Evolutionary conservation across 257 asterid genomes (phyloP).

Genomic region (Paraleonurus japonicus): DNA sequence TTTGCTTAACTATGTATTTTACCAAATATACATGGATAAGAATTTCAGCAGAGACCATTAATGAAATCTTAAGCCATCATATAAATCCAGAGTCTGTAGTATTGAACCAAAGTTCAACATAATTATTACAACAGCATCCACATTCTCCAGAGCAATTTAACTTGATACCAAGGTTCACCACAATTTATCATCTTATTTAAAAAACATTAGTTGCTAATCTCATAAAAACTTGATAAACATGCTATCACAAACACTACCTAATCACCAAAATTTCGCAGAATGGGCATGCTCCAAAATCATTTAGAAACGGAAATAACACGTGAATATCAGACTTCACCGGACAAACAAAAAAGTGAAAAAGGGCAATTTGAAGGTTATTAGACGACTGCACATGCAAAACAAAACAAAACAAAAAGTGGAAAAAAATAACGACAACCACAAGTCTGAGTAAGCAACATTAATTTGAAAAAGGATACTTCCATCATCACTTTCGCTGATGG

Average conservation of each 20-base stretch:
- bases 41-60: neutral
- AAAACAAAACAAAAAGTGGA: neutral
- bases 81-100: neutral
- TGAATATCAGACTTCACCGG: neutral
- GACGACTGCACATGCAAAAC: neutral
- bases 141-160: neutral
- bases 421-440: neutral
- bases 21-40: neutral
- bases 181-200: neutral
- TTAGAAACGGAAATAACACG: neutral
- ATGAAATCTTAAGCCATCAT: neutral
- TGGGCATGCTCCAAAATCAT: neutral
- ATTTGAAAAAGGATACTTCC: slow-evolving; percentile 71
- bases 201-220: neutral
- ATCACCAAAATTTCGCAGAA: neutral
- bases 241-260: too few relatives aligned
- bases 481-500: slow-evolving; percentile 74
- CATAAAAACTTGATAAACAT: neutral
- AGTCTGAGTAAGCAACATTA: neutral
- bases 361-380: neutral
- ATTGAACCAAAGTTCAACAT: neutral
- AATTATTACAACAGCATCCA: neutral
- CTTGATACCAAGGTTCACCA: neutral
- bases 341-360: neutral
- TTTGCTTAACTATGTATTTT: neutral